phyloP scores from a whole-genome alignment of 805 yeast genomes.

The Pichia heedii region DNA sequence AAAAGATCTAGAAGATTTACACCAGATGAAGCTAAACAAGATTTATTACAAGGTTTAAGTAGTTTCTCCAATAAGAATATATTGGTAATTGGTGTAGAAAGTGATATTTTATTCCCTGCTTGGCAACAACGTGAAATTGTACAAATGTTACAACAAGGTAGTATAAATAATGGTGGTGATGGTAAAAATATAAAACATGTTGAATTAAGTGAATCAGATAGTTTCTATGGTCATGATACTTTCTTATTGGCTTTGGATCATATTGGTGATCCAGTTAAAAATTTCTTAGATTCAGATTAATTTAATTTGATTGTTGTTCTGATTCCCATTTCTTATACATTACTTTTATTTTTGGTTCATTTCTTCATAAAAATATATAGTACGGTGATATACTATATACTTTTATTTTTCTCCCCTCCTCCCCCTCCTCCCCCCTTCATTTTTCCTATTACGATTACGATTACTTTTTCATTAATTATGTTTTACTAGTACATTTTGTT shows the following conservation, averaged over 20 bases:
- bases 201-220: slow-evolving; percentile 68
- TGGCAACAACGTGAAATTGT: slow-evolving; percentile 90
- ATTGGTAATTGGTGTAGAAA: slow-evolving; percentile 83
- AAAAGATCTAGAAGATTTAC: slow-evolving; percentile 39
- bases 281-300: slow-evolving; percentile 36
- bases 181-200: slow-evolving; percentile 44
- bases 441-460: no score
- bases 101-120: slow-evolving; percentile 84
- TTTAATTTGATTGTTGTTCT: no score
- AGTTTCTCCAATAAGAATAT: slow-evolving; percentile 56
- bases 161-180: slow-evolving; percentile 27
- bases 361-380: no score
- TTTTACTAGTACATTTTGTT: background rate
- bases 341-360: no score
- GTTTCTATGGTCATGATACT: slow-evolving; percentile 88
- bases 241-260: slow-evolving; percentile 71
- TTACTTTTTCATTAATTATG: background rate
- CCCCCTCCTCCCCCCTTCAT: no score
- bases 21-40: slow-evolving; percentile 48
- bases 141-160: slow-evolving; percentile 39
- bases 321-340: no score
- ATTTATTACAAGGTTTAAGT: slow-evolving; percentile 56
- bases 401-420: no score
- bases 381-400: no score
- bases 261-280: slow-evolving; percentile 67